A percentile compares a stretch with the other conserved stretches of the same genome.
Conservation (phyloP, 441 rosid genomes). For the Pelargonium hybrid region DNA sequence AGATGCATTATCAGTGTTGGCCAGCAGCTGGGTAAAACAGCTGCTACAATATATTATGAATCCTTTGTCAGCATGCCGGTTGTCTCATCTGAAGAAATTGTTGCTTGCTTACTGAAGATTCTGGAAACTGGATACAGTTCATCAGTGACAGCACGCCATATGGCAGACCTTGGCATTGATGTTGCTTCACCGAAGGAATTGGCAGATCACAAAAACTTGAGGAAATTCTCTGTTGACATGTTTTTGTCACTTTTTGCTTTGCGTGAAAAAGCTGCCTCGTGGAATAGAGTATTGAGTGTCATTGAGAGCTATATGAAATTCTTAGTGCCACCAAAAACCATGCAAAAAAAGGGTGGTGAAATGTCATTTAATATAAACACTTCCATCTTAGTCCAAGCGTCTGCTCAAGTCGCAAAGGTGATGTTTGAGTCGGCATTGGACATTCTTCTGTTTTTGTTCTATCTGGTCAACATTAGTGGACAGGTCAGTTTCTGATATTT, state of each 20-base stretch:
- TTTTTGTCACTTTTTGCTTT: constrained; percentile 56
- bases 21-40: constrained; percentile 75
- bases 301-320: constrained; percentile 56
- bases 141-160: constrained; percentile 32
- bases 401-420: constrained; percentile 68
- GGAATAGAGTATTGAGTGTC: constrained; percentile 63
- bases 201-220: constrained; percentile 55
- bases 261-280: constrained; percentile 56
- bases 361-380: constrained; percentile 36
- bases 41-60: constrained; percentile 77
- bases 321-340: constrained; percentile 66
- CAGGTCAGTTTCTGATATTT: constrained; percentile 50
- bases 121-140: constrained; percentile 68
- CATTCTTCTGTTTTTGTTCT: constrained; percentile 62
- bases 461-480: constrained; percentile 62
- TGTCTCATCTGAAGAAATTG: constrained; percentile 64
- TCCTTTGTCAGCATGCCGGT: constrained; percentile 43
- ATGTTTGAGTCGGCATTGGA: constrained; percentile 89
- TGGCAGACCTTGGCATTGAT: constrained; percentile 49
- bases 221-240: constrained; percentile 72
- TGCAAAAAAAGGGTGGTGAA: constrained; percentile 38
- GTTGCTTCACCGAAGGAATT: constrained; percentile 57
- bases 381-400: constrained; percentile 61
- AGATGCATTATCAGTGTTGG: constrained; percentile 50
- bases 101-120: constrained; percentile 64